These are phyloP conservation scores for Polyporus arcularius DNA, from an alignment of 768 basidiomycete species.

Conservation along the genomic window DNA sequence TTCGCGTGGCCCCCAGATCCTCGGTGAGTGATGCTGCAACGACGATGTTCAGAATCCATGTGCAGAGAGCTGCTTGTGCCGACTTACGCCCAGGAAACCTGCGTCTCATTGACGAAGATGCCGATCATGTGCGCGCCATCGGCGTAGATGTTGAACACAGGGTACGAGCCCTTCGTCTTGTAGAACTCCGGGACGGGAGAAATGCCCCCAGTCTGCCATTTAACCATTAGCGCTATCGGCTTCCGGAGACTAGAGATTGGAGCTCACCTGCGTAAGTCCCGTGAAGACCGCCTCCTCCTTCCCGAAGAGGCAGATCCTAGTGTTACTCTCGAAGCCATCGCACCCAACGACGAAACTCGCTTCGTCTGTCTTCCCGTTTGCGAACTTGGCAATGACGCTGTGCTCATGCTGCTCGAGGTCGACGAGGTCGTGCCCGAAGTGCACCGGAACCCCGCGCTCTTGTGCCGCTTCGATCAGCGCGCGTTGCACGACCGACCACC, in stretches of 20 bases:
- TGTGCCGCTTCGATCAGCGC: slow-evolving; percentile 31
- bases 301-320: too few species aligned
- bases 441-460: too few species aligned
- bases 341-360: slow-evolving; percentile 45
- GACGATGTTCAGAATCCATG: neutral
- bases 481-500: slow-evolving; percentile 32
- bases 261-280: slow-evolving; percentile 30
- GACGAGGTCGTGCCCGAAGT: too few species aligned
- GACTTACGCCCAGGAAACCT: slow-evolving; percentile 38
- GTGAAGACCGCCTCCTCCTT: too few species aligned
- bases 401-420: too few species aligned
- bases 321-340: slow-evolving; percentile 40
- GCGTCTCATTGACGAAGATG: slow-evolving; percentile 34
- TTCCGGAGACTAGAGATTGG: neutral
- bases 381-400: slow-evolving; percentile 30
- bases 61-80: neutral
- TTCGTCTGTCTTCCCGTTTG: slow-evolving; percentile 36
- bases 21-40: slow-evolving; percentile 33
- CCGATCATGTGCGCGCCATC: slow-evolving; percentile 40
- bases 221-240: neutral
- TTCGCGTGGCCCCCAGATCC: slow-evolving; percentile 35
- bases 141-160: slow-evolving; percentile 38
- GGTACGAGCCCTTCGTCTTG: slow-evolving; percentile 4
- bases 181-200: slow-evolving; percentile 28
- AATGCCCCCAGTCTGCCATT: slow-evolving; percentile 37